These are phyloP conservation scores for Fragaria ananassa DNA, from an alignment of 306 rosid species.

Conservation along the genomic window DNA sequence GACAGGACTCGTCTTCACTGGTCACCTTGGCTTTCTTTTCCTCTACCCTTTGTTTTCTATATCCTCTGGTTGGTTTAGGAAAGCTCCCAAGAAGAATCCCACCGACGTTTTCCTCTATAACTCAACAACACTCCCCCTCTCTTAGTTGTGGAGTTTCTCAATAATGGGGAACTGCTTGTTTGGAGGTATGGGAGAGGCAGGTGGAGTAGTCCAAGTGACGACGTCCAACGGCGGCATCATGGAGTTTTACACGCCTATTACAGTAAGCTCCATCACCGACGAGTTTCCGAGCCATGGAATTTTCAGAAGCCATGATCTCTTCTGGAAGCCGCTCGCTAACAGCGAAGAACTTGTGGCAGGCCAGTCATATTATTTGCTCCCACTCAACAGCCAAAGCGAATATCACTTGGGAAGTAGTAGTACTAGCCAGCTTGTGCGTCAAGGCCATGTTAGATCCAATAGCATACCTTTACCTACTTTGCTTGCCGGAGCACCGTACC, in stretches of 20 bases:
- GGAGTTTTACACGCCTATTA: constrained; percentile 64
- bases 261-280: constrained; percentile 52
- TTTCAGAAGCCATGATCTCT: constrained; percentile 69
- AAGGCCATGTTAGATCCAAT: constrained; percentile 67
- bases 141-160: not conserved
- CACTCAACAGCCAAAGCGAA: constrained; percentile 31
- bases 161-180: constrained; percentile 78
- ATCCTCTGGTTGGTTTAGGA: constrained; percentile 4
- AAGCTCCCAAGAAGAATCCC: constrained; percentile 40
- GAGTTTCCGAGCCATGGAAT: constrained; percentile 71
- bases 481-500: constrained; percentile 39
- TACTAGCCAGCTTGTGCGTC: constrained; percentile 28
- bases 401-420: not conserved
- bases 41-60: not conserved
- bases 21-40: constrained; percentile 13
- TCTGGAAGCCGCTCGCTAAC: constrained; percentile 64
- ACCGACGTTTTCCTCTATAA: constrained; percentile 32
- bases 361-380: constrained; percentile 60
- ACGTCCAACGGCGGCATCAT: constrained; percentile 80
- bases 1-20: not conserved
- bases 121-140: not conserved
- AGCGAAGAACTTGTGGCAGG: constrained; percentile 57
- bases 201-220: constrained; percentile 46
- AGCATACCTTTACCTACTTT: constrained; percentile 43
- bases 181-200: constrained; percentile 47